These are phyloP conservation scores for Backusella westeae DNA, from an alignment of 192 early-diverging fungal genomes.

Conservation along the genomic window DNA sequence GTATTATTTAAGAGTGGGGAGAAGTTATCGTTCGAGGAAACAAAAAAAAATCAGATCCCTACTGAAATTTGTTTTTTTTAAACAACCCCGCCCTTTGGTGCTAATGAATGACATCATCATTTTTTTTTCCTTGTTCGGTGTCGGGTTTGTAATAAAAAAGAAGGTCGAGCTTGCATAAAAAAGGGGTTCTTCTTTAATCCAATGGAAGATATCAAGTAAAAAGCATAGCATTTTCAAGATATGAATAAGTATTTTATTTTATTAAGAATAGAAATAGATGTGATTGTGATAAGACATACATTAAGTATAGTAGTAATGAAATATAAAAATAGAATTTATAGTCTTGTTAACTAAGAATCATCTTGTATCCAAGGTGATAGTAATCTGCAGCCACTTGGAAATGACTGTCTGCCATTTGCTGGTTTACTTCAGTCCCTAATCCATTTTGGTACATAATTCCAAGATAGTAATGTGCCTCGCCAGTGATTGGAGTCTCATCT, in stretches of 20 bases:
- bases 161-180: background rate
- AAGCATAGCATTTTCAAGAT: no score
- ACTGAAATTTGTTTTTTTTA: slow-evolving; percentile 9
- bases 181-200: background rate
- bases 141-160: background rate
- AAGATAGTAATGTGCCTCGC: background rate
- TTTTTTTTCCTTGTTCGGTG: background rate
- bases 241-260: no score
- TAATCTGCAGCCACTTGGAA: background rate
- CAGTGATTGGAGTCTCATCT: background rate
- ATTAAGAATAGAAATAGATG: no score
- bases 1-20: slow-evolving; percentile 5
- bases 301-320: no score
- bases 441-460: background rate
- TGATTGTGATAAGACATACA: no score
- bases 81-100: background rate
- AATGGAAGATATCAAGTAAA: no score
- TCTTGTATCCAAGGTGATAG: background rate
- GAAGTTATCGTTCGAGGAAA: slow-evolving; percentile 6
- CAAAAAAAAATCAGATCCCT: slow-evolving; percentile 8
- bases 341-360: background rate
- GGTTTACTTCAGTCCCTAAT: background rate
- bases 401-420: background rate
- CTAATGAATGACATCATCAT: background rate
- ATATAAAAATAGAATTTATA: background rate